Base-by-base conservation (phyloP, 2,329 filamentous ascomycete species). In the Erysiphe neolycopersici region DNA sequence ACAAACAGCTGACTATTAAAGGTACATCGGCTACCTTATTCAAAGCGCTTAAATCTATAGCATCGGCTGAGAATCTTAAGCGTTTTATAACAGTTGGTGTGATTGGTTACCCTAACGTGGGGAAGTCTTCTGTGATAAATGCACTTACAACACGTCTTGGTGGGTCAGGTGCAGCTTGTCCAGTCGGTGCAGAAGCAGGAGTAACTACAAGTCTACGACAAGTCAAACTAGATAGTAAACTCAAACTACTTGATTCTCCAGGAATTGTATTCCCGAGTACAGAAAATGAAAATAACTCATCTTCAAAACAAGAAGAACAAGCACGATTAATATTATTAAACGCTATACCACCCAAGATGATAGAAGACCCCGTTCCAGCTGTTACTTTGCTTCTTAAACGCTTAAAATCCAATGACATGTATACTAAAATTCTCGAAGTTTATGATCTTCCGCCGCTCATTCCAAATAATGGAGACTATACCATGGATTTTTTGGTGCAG, bases 91-190 rank as follows among this genome's bases (percentile, higher is more conserved):
- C 81, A 17, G 85, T 94, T 47, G 85, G 85, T 50, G 81, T 94
- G 48, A 91, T 94, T 52, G 85, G 85, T 26, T 94, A 93, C 60
- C 85, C 85, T 53, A 94, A 94, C 58, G 85, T 93, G 47, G 85
- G 85, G 58, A 94, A 94, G 65, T 92, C 83, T 26, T 93, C 84
- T 42, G 83, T 94, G 54, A 93, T 94, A 68, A 94, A 94, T 60
- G 81, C 84, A 14, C 73, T 94, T 45, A 78, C 83, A 17, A 75
- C 79, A 33, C 73, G 82, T 33, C 65, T 93, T 52, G 73, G 77
- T 50, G 69, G 74, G 45, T 74, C 71, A 54, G 66, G 67, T 50
- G 71, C 71, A 33, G 79, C 82, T 38, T 93, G 84, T 59, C 85
- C 85, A 1, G 79, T 81, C 1, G 85, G 85, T 47, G 84, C 85